phyloP scores from a whole-genome alignment of 75 land plant genomes.

The Adiantum capillusveneris region DNA sequence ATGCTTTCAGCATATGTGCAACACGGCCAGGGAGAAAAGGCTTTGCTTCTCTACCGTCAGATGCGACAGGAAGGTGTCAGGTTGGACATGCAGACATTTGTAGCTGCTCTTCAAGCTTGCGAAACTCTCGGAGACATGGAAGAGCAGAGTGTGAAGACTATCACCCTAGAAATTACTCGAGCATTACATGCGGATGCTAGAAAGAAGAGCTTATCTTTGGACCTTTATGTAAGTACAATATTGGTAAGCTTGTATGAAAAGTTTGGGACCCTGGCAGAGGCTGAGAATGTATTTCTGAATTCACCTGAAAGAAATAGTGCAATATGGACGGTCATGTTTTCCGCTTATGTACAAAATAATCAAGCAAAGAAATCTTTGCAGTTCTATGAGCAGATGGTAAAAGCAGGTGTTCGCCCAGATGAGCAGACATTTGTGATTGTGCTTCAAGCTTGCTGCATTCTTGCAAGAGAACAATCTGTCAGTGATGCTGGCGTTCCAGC shows the following conservation, averaged over 20 bases:
- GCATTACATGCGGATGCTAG: no score
- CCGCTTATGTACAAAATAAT: slow-evolving; percentile 17
- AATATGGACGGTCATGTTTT: slow-evolving; percentile 44
- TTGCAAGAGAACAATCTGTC: slow-evolving; percentile 24
- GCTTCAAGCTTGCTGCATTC: slow-evolving; percentile 33
- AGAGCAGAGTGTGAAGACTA: background rate
- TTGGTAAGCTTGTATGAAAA: slow-evolving; percentile 40
- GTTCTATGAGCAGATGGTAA: slow-evolving; percentile 21
- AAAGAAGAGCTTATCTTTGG: slow-evolving; percentile 29
- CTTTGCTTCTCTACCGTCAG: slow-evolving; percentile 27
- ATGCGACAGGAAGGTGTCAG: slow-evolving; percentile 27
- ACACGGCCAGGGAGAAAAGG: slow-evolving; percentile 47
- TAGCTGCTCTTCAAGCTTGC: slow-evolving; percentile 32
- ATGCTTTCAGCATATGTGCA: slow-evolving; percentile 40
- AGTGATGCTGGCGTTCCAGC: slow-evolving; percentile 11
- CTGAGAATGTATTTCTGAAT: slow-evolving; percentile 30
- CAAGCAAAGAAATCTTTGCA: slow-evolving; percentile 25
- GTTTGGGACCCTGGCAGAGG: slow-evolving; percentile 10
- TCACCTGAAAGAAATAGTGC: slow-evolving; percentile 23
- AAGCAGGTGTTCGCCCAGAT: slow-evolving; percentile 26
- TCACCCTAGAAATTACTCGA: background rate
- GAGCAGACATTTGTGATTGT: slow-evolving; percentile 34
- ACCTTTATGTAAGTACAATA: slow-evolving; percentile 29
- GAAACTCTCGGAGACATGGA: slow-evolving; percentile 20
- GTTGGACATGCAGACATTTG: slow-evolving; percentile 40